Evolutionary conservation across 495 filamentous ascomycete species (phyloP), one percentile per base, ranked within the genome.

Genomic region (Aspergillus sclerotioniger): DNA sequence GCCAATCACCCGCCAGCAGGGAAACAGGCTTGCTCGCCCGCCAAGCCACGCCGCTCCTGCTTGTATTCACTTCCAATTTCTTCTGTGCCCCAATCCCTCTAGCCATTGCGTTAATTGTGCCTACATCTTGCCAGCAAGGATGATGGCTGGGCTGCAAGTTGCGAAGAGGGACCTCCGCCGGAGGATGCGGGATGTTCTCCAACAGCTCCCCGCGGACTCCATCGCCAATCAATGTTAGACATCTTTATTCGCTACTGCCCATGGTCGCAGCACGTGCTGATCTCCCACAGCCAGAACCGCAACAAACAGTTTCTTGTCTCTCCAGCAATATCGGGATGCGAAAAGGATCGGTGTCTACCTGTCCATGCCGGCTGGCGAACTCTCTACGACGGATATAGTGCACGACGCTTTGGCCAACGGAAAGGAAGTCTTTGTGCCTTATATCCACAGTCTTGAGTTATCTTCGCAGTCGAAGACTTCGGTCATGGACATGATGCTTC

Each of bases 401-500:
- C 80, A 83, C 35, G 83, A 96, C 80, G 92, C 92, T 16, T 76
- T 98, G 21, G 67, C 73, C 20, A 73, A 77, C 9, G 90, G 90
- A 37, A 98, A 98, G 71, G 74, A 85, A 52, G 90, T 98, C 25
- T 97, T 92, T 71, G 87, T 98, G 29, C 94, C 94, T 10, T 95
- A 94, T 66, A 88, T 93, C 51, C 84, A 94, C 71, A 84, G 78
- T 49, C 73, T 82, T 15, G 76, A 82, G 25, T 67, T 69, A 6
- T 44, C 61, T n/a, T 53, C 62, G 10, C 85, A 84, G 16, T 51
- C 54, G 25, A 73, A 73, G 48, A 72, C 77, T 2, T 85, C 83
- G 20, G 78, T 90, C 17, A 98, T 98, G 92, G 91, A 97, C 62
- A 97, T 98, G 94, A 81, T 98, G 2, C 84, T 85, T 51, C 76